Base-by-base conservation (phyloP, 345 rosid species). In the Turritis glabra region DNA sequence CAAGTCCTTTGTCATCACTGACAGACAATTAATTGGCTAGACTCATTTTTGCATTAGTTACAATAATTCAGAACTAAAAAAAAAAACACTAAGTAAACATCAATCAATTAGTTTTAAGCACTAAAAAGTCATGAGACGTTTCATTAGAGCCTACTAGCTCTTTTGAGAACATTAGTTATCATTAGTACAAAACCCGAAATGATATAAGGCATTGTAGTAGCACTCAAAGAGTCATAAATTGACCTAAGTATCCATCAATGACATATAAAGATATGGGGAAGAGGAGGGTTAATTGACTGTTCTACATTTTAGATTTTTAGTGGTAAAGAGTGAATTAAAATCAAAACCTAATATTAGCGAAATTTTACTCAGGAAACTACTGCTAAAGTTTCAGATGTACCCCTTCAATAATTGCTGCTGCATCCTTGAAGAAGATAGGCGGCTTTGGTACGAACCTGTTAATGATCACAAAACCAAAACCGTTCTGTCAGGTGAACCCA, bases 381-480 rank as follows among this genome's bases (percentile, higher is more conserved):
- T 27, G 8, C 62, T 35, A 19, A 57, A 41, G 54, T 62, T 69
- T 30, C 57, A 60, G 29, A 17, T 30, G 2, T 47, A 74, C 17
- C 9, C 48, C 37, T 58, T 77, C 76, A 77, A 17, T 56, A 77
- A 17, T 56, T 48, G 53, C 64, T 84, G 68, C 19, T 48, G 59
- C 80, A 63, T 15, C 80, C 77, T 76, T 82, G 84, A n/a, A 85
- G 79, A 57, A 87, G 89, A 82, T 81, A 88, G 0, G 93, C 81
- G 6, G 97, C 93, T 76, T 81, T 85, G 19, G 84, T 84, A 19
- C 97, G 92, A 74, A 90, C 87, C 94, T 88, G 83, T 27, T 9
- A 65, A 78, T 2, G 6, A 41, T 30, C 48, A 37, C 15, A 0
- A 74, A 64, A 57, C n/a, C 52, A 15, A 55, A 57, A 30, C 8